Percentiles rank a stretch among this genome's conserved stretches.
phyloP scores from a whole-genome alignment of 2,329 filamentous ascomycete genomes.

The Rosellinia necatrix region DNA sequence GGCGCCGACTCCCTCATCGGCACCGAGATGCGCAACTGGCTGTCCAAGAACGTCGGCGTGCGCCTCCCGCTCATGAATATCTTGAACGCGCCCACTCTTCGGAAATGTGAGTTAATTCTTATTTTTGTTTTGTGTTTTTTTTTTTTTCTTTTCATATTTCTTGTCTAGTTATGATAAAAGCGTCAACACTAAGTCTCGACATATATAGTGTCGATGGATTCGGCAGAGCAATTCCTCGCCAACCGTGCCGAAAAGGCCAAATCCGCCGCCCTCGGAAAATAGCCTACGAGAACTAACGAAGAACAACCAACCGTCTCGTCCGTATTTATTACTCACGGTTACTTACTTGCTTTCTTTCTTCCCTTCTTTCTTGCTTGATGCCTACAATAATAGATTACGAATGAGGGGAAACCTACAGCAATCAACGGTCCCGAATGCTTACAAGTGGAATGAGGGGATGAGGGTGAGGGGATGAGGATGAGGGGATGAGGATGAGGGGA shows the following conservation, averaged over 20 bases:
- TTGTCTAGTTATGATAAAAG: too few species aligned
- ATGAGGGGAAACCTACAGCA: too few species aligned
- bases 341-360: too few species aligned
- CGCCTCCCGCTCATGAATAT: slow-evolving; percentile 43
- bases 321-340: too few species aligned
- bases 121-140: background rate
- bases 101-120: slow-evolving; percentile 10
- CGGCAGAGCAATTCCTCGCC: slow-evolving; percentile 12
- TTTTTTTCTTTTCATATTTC: background rate
- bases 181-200: too few species aligned
- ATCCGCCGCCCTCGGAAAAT: background rate
- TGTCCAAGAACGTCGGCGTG: slow-evolving; percentile 40
- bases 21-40: slow-evolving; percentile 48
- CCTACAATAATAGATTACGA: too few species aligned
- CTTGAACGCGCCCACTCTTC: slow-evolving; percentile 34
- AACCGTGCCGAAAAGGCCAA: background rate
- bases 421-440: too few species aligned
- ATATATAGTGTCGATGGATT: slow-evolving; percentile 22
- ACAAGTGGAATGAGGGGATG: too few species aligned
- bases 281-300: background rate
- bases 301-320: background rate
- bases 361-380: too few species aligned
- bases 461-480: too few species aligned
- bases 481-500: too few species aligned
- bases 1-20: slow-evolving; percentile 50